Base-by-base conservation (phyloP, 768 basidiomycete species). In the Tylopilus cervinicoccineus region DNA sequence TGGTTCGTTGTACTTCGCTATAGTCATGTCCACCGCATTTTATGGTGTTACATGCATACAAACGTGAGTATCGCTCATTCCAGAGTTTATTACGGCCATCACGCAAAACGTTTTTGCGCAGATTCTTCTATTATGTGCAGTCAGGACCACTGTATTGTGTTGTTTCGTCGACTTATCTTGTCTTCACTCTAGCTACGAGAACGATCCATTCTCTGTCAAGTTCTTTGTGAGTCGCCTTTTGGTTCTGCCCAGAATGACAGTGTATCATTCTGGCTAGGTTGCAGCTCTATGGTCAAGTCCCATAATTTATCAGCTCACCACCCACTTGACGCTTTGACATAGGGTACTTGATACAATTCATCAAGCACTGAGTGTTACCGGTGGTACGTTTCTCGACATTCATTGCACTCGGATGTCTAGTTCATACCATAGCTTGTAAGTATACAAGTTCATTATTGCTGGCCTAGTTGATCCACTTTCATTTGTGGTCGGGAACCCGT, bases 31-130 rank as follows among this genome's bases (percentile, higher is more conserved):
- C 3, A 38, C 51, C 1, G 17, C 27, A 3, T 23, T 53, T 34
- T 53, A 53, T 2, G 45, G 49, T 9, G 7, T 44, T 5, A 19
- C 50, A 14, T 52, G 51, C 22, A 52, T 44, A 42, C 51, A 52
- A 47, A 39, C 41, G 52, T 54, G 20, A 38, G 52, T 27, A 6
- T 11, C 5, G 12, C 19, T n/a, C 28, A 16, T 31, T 41, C 20
- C 3, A 17, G 24, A 29, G 14, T 12, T 4, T 28, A 40, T 26
- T 17, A 8, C n/a, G 17, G 13, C 10, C 19, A 13, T 31, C 4
- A 11, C 20, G 4, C 2, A n/a, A 11, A 26, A 13, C 22, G 12
- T 8, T 4, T 20, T 32, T 45, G 13, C 2, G 9, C 28, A 53
- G 50, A 20, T 52, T 53, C 34, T 42, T 42, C 7, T 53, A 52